Base-by-base conservation (phyloP, 1,284 basidiomycete species). In the Leccinum pachyderme region DNA sequence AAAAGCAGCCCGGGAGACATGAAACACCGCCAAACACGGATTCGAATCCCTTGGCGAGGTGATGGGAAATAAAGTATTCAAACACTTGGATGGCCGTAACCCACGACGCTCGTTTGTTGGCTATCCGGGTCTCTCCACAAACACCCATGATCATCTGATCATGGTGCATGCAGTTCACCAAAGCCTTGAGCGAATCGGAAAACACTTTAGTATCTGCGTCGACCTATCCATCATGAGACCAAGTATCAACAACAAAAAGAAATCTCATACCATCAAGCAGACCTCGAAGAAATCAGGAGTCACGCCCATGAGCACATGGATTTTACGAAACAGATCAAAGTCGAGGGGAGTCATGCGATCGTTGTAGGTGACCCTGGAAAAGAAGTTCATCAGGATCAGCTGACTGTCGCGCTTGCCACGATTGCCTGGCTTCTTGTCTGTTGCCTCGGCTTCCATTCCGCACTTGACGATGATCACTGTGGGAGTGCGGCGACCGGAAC, bases 1-100 rank as follows among this genome's bases (percentile, higher is more conserved):
- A 98, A 80, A 99, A 99, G 76, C 97, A 99, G 24, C 97, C 97
- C 0, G 97, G 97, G 44, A 99, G 77, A 81, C 97, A 99, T 13
- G 97, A 95, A 54, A 99, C 97, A 86, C 97, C 97, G 70, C 97
- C 97, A 71, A 99, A 99, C 15, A 98, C 94, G 25, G 95, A 95
- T 72, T 99, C 97, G 75, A 99, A 99, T 2, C 95, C 95, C 72
- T 99, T 99, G 61, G 95, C 91, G 57, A 95, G 84, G 73, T 99
- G 96, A 72, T 99, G 97, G 33, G 95, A 98, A 70, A 99, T 98
- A 75, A 98, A 99, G 75, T 99, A 99, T 70, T 98, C 95, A 73
- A 94, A 98, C 18, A 95, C 95, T 72, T 99, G 97, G 64, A 99
- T 99, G 45, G 89, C 87, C 1, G 97, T 99, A 29, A 99, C 95